A percentile compares a stretch with the other conserved stretches of the same genome.
Conservation (phyloP, 1,284 basidiomycete species). For the Tilletiopsis washingtonensis region DNA sequence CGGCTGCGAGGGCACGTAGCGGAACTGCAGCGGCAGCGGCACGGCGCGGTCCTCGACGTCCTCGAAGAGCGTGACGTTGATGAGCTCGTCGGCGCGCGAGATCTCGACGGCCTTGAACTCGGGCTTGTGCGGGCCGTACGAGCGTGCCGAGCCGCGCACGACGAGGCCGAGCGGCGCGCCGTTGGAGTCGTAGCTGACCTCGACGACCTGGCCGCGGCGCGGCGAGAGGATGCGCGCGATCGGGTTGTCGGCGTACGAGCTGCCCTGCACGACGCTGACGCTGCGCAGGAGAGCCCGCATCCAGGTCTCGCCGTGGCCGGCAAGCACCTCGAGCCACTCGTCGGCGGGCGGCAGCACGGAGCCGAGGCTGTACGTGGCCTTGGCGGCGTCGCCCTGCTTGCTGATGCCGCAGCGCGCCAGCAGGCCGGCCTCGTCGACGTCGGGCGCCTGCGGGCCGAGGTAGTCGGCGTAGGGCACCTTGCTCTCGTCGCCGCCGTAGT, state of each 20-base stretch:
- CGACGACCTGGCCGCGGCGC: slow-evolving; percentile 67
- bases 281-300: slow-evolving; percentile 75
- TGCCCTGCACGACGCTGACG: slow-evolving; percentile 56
- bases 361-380: slow-evolving; percentile 18
- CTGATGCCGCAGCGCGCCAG: slow-evolving; percentile 50
- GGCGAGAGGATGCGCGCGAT: slow-evolving; percentile 78
- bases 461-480: slow-evolving; percentile 80
- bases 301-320: slow-evolving; percentile 75
- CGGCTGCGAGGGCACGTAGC: slow-evolving; percentile 78
- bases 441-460: slow-evolving; percentile 57
- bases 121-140: slow-evolving; percentile 63
- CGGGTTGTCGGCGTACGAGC: slow-evolving; percentile 73
- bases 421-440: slow-evolving; percentile 49
- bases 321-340: slow-evolving; percentile 76
- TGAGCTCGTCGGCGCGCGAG: slow-evolving; percentile 48
- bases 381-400: slow-evolving; percentile 36
- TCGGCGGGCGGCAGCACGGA: slow-evolving; percentile 37
- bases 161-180: slow-evolving; percentile 55
- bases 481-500: slow-evolving; percentile 69
- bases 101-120: slow-evolving; percentile 74
- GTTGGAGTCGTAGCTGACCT: slow-evolving; percentile 53
- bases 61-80: slow-evolving; percentile 74
- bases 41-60: slow-evolving; percentile 69
- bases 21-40: slow-evolving; percentile 73
- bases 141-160: slow-evolving; percentile 71